These are phyloP conservation scores for Hammondia hammondi DNA, from an alignment of 169 alveolate genomes.

Conservation along the genomic window DNA sequence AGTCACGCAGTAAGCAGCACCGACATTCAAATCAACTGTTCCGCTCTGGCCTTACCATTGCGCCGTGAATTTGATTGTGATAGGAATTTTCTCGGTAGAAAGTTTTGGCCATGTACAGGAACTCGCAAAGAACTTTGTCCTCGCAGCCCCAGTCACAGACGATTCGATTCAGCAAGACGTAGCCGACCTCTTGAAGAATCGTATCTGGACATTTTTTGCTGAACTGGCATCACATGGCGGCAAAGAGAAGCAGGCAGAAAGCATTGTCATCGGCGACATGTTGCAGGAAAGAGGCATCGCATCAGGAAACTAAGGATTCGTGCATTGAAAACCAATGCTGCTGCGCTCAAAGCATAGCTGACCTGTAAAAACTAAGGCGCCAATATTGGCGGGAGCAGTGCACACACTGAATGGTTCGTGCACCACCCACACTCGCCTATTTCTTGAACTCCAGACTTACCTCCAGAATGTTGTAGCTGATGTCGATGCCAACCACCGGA, in stretches of 20 bases:
- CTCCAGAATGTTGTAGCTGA: slow-evolving; percentile 41
- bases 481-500: slow-evolving; percentile 40
- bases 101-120: slow-evolving; percentile 12
- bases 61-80: slow-evolving; percentile 63
- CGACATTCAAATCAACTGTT: no score
- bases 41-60: slow-evolving; percentile 45
- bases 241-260: neutral
- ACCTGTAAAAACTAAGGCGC: no score
- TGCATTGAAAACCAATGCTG: no score
- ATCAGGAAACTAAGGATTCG: no score
- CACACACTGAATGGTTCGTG: no score
- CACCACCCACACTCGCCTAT: no score
- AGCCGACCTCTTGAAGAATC: slow-evolving; percentile 36
- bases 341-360: no score
- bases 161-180: slow-evolving; percentile 25
- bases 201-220: neutral
- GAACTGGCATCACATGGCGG: neutral
- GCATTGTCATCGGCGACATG: no score
- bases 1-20: no score
- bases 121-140: slow-evolving; percentile 2
- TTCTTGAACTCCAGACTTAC: slow-evolving; percentile 17
- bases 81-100: slow-evolving; percentile 46
- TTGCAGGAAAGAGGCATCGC: no score
- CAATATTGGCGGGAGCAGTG: no score
- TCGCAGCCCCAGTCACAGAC: slow-evolving; percentile 56